Conservation (phyloP, 768 basidiomycete species). For the Lactifluus subvellereus region DNA sequence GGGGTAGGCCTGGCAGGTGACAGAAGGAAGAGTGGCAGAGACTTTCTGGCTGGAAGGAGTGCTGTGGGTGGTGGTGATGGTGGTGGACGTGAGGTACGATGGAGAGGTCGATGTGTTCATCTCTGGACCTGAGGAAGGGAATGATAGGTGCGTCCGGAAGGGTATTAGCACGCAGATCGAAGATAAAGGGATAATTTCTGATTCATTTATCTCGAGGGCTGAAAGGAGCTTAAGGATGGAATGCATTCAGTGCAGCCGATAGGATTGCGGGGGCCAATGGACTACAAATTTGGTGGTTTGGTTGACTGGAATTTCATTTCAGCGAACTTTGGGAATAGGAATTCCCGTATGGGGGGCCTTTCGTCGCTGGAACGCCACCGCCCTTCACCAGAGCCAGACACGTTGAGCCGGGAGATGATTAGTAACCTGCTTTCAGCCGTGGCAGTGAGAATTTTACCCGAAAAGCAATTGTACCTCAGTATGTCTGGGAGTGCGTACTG, state of each 20-base stretch:
- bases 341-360: too few species aligned
- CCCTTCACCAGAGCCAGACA: too few species aligned
- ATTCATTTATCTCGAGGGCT: conserved; percentile 2
- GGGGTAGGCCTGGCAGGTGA: conserved; percentile 19
- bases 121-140: background rate
- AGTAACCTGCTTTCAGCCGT: too few species aligned
- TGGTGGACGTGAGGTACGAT: background rate
- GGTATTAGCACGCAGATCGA: conserved; percentile 14
- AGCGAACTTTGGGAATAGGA: too few species aligned
- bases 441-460: too few species aligned
- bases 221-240: conserved; percentile 12
- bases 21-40: background rate
- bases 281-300: too few species aligned
- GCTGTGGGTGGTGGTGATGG: background rate
- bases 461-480: too few species aligned
- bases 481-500: too few species aligned
- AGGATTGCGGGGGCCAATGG: conserved; percentile 3
- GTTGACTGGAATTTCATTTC: too few species aligned
- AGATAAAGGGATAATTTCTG: conserved; percentile 13
- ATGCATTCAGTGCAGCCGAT: conserved; percentile 3
- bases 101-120: background rate
- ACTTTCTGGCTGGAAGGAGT: conserved; percentile 5
- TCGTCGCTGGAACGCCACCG: too few species aligned
- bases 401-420: too few species aligned
- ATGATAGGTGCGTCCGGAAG: background rate